phyloP scores from a whole-genome alignment of 2,329 filamentous ascomycete genomes.

The Beauveria scarabaeidicola region DNA sequence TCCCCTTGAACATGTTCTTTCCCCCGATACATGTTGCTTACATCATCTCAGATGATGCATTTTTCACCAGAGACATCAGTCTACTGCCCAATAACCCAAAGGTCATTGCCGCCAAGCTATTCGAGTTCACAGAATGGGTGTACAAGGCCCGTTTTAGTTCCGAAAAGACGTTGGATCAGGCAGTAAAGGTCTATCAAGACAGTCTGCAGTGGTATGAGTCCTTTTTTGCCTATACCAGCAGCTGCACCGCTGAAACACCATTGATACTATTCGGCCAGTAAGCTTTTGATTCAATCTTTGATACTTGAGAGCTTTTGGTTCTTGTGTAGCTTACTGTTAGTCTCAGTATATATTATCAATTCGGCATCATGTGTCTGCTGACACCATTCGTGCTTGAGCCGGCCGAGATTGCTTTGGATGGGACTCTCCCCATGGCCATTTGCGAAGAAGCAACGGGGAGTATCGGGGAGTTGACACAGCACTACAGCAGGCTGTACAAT shows the following conservation, averaged over 20 bases:
- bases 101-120: neutral
- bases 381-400: neutral
- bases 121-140: constrained; percentile 5
- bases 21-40: neutral
- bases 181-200: neutral
- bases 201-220: constrained; percentile 2
- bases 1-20: too few species aligned
- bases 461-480: neutral
- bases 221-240: constrained; percentile 3
- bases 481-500: neutral
- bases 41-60: neutral
- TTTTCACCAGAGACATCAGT: neutral
- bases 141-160: neutral
- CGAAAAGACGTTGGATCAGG: neutral
- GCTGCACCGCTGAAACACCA: neutral
- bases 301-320: too few species aligned
- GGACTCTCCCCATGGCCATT: neutral
- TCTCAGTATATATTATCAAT: neutral
- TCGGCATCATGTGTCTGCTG: constrained; percentile 3
- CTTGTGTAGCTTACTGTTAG: neutral
- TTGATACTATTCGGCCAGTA: constrained; percentile 4
- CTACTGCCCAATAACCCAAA: neutral
- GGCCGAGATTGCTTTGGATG: neutral
- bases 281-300: neutral
- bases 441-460: neutral